These are phyloP conservation scores for Botryotinia globosa DNA, from an alignment of 2,329 filamentous ascomycete species.

Conservation along the genomic window DNA sequence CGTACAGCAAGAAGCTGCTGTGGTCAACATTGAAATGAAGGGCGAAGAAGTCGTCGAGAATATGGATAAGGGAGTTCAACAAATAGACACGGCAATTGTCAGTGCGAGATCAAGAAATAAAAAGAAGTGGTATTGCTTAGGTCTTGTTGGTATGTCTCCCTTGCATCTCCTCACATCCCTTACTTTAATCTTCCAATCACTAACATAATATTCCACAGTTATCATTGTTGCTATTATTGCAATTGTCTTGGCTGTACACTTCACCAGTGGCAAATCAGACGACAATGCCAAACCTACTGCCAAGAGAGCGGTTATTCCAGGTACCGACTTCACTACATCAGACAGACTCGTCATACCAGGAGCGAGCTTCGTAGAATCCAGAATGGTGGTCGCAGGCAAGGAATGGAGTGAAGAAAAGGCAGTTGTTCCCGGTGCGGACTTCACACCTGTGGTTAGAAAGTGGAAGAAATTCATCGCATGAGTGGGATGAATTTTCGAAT, in stretches of 20 bases:
- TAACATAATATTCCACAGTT: conserved; percentile 41
- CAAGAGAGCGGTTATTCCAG: conserved; percentile 30
- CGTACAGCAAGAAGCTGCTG: conserved; percentile 77
- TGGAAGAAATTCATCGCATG: conserved; percentile 28
- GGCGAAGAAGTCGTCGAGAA: conserved; percentile 82
- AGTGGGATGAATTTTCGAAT: not conserved
- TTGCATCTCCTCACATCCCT: not conserved
- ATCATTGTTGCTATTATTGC: conserved; percentile 53
- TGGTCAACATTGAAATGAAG: conserved; percentile 80
- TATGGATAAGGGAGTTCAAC: conserved; percentile 77
- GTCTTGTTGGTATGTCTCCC: conserved; percentile 57
- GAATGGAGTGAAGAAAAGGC: conserved; percentile 21
- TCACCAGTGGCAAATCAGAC: conserved; percentile 38
- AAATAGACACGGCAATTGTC: conserved; percentile 77
- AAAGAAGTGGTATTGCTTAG: conserved; percentile 90
- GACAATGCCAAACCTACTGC: conserved; percentile 1
- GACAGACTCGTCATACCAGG: conserved; percentile 24
- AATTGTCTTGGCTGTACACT: conserved; percentile 48
- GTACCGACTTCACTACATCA: conserved; percentile 14
- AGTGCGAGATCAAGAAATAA: conserved; percentile 72
- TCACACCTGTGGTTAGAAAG: conserved; percentile 18
- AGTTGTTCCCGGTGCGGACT: conserved; percentile 11
- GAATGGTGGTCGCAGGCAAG: conserved; percentile 21
- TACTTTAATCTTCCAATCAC: conserved; percentile 12
- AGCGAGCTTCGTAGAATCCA: conserved; percentile 18